phyloP scores from a whole-genome alignment of 2,329 filamentous ascomycete genomes.

The Diaporthe eres region DNA sequence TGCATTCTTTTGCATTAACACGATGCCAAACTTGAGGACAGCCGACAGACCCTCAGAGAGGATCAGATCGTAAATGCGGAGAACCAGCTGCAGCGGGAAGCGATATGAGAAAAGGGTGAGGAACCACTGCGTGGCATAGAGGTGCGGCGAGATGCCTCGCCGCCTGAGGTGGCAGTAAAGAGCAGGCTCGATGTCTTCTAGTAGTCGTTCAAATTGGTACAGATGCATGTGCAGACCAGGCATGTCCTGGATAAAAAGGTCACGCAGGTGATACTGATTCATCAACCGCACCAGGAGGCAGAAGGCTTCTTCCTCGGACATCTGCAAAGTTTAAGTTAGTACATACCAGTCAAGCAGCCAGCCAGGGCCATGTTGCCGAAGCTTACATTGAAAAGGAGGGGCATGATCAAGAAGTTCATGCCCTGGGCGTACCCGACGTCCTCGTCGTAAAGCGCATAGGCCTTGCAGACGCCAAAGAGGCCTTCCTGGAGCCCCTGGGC shows the following conservation, averaged over 20 bases:
- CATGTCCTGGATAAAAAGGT: constrained; percentile 97
- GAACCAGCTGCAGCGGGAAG: constrained; percentile 94
- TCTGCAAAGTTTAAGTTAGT: constrained; percentile 61
- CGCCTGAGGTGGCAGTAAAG: constrained; percentile 95
- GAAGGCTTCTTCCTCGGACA: constrained; percentile 98
- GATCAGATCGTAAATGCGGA: constrained; percentile 96
- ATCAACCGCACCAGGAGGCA: constrained; percentile 93
- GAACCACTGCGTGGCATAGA: constrained; percentile 99
- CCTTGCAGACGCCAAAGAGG: constrained; percentile 95
- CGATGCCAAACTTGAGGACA: constrained; percentile 93
- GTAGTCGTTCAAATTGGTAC: constrained; percentile 93
- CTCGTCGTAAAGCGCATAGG: constrained; percentile 96
- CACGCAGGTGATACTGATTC: constrained; percentile 94
- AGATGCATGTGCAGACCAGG: constrained; percentile 92
- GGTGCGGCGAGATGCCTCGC: constrained; percentile 86
- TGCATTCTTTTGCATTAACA: constrained; percentile 96
- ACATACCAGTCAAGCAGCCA: neutral
- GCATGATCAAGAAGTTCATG: constrained; percentile 99
- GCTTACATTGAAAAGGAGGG: constrained; percentile 90
- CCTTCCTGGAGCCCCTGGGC: constrained; percentile 93
- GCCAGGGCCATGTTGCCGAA: neutral
- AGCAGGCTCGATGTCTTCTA: constrained; percentile 95
- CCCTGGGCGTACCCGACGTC: constrained; percentile 96
- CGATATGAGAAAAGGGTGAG: constrained; percentile 98
- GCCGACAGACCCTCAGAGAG: constrained; percentile 93